Conservation (phyloP, 306 rosid genomes). For the Vigna radiata region DNA sequence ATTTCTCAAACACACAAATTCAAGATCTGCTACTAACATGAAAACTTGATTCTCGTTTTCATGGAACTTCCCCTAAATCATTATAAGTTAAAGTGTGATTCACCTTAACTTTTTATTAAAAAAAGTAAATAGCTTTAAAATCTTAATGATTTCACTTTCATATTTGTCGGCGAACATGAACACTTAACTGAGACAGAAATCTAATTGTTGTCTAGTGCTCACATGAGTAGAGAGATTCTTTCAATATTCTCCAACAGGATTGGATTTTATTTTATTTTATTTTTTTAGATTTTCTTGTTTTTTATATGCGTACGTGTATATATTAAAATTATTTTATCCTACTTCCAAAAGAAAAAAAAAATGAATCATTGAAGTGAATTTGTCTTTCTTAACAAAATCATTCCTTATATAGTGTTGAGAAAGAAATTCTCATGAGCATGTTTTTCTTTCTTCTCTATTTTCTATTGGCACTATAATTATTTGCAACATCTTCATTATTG, state of each 20-base stretch:
- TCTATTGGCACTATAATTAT: background rate
- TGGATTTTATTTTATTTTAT: background rate
- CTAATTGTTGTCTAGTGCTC: background rate
- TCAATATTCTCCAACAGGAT: background rate
- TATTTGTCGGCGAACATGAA: background rate
- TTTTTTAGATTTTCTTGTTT: background rate
- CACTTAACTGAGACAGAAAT: background rate
- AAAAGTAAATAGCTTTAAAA: too few species aligned
- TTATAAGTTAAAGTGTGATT: too few species aligned
- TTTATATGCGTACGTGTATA: background rate
- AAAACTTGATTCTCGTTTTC: too few species aligned
- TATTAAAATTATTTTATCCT: background rate
- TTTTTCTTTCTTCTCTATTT: background rate
- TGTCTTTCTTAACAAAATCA: background rate
- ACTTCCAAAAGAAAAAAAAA: background rate
- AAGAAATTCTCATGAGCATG: background rate
- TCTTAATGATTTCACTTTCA: too few species aligned
- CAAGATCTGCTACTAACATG: too few species aligned
- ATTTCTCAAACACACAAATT: too few species aligned
- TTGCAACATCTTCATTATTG: slow-evolving; percentile 8
- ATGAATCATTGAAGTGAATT: background rate
- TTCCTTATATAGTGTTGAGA: background rate
- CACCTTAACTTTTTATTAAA: background rate
- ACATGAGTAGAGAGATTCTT: background rate
- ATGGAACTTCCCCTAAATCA: too few species aligned